phyloP scores from a whole-genome alignment of 2,329 filamentous ascomycete species.

The Onygena corvina region DNA sequence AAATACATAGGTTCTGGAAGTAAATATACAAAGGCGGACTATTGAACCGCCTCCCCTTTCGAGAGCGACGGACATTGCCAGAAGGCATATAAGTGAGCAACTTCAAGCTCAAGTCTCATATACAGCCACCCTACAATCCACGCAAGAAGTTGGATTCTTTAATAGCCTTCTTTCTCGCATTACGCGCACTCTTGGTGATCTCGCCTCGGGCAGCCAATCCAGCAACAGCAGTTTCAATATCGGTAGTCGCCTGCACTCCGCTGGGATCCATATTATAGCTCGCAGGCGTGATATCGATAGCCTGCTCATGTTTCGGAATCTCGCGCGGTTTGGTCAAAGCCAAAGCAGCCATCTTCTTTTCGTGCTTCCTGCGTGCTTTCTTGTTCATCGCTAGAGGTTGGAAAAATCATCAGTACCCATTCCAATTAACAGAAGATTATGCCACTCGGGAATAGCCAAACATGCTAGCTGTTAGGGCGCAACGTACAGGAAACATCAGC shows the following conservation, averaged over 20 bases:
- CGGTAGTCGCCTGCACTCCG: slow-evolving; percentile 12
- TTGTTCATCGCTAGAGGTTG: slow-evolving; percentile 33
- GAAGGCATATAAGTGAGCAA: too few species aligned
- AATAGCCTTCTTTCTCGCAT: slow-evolving; percentile 36
- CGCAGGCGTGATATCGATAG: slow-evolving; percentile 34
- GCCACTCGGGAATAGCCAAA: background rate
- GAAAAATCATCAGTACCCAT: background rate
- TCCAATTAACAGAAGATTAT: slow-evolving; percentile 22
- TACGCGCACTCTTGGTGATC: slow-evolving; percentile 35
- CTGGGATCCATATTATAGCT: slow-evolving; percentile 16
- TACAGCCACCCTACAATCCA: slow-evolving; percentile 29
- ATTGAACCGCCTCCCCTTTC: too few species aligned
- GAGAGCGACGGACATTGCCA: too few species aligned
- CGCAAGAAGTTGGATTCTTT: slow-evolving; percentile 39
- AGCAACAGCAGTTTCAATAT: slow-evolving; percentile 24
- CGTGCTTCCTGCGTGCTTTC: slow-evolving; percentile 36
- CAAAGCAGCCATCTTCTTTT: slow-evolving; percentile 36
- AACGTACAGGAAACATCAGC: slow-evolving; percentile 19
- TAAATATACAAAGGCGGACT: slow-evolving; percentile 6
- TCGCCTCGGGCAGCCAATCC: slow-evolving; percentile 30
- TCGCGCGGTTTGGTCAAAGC: slow-evolving; percentile 28
- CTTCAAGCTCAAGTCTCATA: too few species aligned
- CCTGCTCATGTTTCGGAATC: slow-evolving; percentile 37
- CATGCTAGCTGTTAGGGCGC: background rate
- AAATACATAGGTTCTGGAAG: background rate